These are phyloP conservation scores for Sporothrix pallida DNA, from an alignment of 2,329 filamentous ascomycete genomes.

Conservation along the genomic window DNA sequence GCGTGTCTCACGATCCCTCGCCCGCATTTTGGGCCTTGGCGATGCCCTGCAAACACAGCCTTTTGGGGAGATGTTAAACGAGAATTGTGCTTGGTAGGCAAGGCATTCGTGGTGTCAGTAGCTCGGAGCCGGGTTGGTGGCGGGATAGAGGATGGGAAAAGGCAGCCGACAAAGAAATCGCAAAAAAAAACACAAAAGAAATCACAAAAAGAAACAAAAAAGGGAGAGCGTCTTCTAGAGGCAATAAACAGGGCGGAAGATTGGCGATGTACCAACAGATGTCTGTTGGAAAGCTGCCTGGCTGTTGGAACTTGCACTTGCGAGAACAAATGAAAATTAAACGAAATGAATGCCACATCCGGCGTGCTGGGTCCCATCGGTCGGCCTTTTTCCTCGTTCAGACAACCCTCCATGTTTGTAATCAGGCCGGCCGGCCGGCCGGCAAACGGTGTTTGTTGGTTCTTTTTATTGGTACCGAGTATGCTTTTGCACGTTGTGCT, in stretches of 20 bases:
- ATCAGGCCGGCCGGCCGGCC: constrained; percentile 1
- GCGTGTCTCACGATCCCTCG: neutral
- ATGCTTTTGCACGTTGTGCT: neutral
- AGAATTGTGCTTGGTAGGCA: constrained; percentile 2
- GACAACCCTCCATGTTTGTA: neutral
- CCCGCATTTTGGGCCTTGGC: neutral
- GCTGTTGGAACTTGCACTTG: neutral
- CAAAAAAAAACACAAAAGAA: too few relatives aligned
- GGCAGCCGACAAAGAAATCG: neutral
- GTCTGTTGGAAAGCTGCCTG: neutral
- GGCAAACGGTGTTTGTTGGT: neutral
- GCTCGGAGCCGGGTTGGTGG: neutral
- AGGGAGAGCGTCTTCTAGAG: neutral
- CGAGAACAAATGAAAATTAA: neutral
- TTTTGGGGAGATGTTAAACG: neutral
- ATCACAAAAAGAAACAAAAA: neutral
- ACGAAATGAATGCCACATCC: constrained; percentile 22
- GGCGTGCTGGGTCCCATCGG: constrained; percentile 6
- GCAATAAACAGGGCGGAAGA: neutral
- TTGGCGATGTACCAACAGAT: constrained; percentile 6
- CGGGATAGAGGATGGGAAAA: neutral
- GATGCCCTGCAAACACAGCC: neutral
- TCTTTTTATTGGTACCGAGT: too few relatives aligned
- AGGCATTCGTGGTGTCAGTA: neutral
- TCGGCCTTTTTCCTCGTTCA: neutral